These are phyloP conservation scores for Trichosporon asahii DNA, from an alignment of 1,284 basidiomycete genomes.

Conservation along the genomic window DNA sequence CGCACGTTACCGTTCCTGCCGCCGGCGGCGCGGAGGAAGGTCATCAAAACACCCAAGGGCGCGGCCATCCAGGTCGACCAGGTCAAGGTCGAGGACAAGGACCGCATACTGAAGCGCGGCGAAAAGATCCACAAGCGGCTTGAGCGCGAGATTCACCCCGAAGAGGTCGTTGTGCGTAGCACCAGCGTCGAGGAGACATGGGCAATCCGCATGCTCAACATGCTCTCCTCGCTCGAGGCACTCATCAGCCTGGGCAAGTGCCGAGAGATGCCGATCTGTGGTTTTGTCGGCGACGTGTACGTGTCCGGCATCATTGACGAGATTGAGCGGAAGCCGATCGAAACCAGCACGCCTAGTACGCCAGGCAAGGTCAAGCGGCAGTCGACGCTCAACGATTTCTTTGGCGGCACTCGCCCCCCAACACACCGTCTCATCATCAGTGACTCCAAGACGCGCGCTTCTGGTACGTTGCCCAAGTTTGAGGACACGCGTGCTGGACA, in stretches of 20 bases:
- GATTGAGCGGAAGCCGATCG: slow-evolving; percentile 50
- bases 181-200: slow-evolving; percentile 65
- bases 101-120: slow-evolving; percentile 61
- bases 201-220: slow-evolving; percentile 65
- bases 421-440: slow-evolving; percentile 58
- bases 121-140: slow-evolving; percentile 72
- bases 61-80: slow-evolving; percentile 65
- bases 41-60: slow-evolving; percentile 63
- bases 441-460: slow-evolving; percentile 72
- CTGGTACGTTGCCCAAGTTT: slow-evolving; percentile 59
- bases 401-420: slow-evolving; percentile 22
- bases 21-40: slow-evolving; percentile 58
- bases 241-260: slow-evolving; percentile 57
- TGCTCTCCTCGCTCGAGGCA: slow-evolving; percentile 60
- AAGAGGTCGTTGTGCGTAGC: slow-evolving; percentile 58
- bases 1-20: slow-evolving; percentile 57
- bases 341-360: slow-evolving; percentile 11
- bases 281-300: slow-evolving; percentile 59
- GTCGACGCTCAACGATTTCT: slow-evolving; percentile 22
- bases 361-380: slow-evolving; percentile 34
- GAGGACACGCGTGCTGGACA: slow-evolving; percentile 64
- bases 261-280: slow-evolving; percentile 70
- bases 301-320: slow-evolving; percentile 66
- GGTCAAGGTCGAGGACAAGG: slow-evolving; percentile 60
- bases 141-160: slow-evolving; percentile 68